Evolutionary conservation across 225 moss, liverwort and hornwort species (phyloP).

Genomic region (Neckera pumila): DNA sequence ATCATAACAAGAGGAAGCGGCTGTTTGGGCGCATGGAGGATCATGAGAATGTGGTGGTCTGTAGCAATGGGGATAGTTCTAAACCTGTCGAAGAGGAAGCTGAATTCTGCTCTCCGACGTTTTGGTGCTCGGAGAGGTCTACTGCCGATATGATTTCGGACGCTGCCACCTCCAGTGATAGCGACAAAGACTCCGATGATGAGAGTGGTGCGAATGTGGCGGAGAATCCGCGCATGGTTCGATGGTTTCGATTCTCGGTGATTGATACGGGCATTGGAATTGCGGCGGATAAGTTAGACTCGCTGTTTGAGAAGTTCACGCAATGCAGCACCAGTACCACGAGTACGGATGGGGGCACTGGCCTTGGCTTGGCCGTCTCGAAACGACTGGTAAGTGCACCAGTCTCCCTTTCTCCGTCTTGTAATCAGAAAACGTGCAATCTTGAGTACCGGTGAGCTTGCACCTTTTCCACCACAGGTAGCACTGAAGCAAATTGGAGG

Average conservation of each 20-base stretch:
- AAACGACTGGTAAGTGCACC: slow-evolving; percentile 53
- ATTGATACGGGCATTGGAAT: slow-evolving; percentile 43
- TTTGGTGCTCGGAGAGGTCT: neutral
- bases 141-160: neutral
- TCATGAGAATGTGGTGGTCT: neutral
- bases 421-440: neutral
- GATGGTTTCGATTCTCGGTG: slow-evolving; percentile 33
- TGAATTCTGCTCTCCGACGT: neutral
- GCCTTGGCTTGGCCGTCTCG: slow-evolving; percentile 77
- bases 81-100: neutral
- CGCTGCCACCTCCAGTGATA: neutral
- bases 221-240: slow-evolving; percentile 8
- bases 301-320: slow-evolving; percentile 68
- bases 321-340: slow-evolving; percentile 59
- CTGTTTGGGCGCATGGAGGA: slow-evolving; percentile 9
- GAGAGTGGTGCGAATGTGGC: neutral
- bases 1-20: slow-evolving; percentile 32
- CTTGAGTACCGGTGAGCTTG: neutral
- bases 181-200: neutral
- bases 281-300: slow-evolving; percentile 24
- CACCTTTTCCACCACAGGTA: neutral
- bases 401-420: neutral
- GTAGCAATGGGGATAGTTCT: neutral
- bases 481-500: neutral
- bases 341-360: slow-evolving; percentile 71